These are phyloP conservation scores for Erodium maritimum DNA, from an alignment of 345 rosid species.

Conservation along the genomic window DNA sequence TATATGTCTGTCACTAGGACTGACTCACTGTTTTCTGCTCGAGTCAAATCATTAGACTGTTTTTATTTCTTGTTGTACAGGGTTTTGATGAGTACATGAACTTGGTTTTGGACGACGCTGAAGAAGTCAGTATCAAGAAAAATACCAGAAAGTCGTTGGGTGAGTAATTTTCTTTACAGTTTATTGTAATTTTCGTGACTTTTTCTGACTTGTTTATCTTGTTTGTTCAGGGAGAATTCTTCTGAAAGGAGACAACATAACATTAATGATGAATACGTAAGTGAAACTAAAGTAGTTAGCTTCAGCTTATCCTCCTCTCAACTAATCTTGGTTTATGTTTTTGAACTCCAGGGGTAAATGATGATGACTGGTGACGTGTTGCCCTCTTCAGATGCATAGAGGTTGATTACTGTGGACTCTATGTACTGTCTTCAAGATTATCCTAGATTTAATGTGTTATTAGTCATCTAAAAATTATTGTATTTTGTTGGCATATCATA, in stretches of 20 bases:
- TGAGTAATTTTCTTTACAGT: constrained; percentile 13
- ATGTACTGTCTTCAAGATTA: neutral
- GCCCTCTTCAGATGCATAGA: neutral
- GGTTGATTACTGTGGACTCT: neutral
- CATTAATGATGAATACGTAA: constrained; percentile 91
- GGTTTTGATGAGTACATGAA: constrained; percentile 99
- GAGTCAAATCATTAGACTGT: neutral
- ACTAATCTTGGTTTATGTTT: neutral
- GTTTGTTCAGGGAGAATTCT: constrained; percentile 64
- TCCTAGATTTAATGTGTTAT: constrained; percentile 9
- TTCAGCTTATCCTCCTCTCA: neutral
- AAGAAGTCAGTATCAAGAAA: constrained; percentile 83
- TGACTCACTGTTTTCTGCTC: neutral
- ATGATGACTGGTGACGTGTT: constrained; percentile 6
- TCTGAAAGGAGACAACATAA: constrained; percentile 86
- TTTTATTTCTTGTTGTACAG: constrained; percentile 23
- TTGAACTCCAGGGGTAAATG: constrained; percentile 40
- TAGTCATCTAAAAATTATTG: too few relatives aligned
- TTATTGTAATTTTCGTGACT: neutral
- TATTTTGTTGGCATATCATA: too few relatives aligned
- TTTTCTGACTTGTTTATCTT: neutral
- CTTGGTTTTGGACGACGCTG: constrained; percentile 93
- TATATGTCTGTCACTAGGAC: too few relatives aligned
- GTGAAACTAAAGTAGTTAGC: constrained; percentile 4
- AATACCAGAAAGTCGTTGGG: constrained; percentile 77